These are phyloP conservation scores for Thinopyrum elongatum DNA, from an alignment of 176 grass and related monocot genomes.

Conservation along the genomic window DNA sequence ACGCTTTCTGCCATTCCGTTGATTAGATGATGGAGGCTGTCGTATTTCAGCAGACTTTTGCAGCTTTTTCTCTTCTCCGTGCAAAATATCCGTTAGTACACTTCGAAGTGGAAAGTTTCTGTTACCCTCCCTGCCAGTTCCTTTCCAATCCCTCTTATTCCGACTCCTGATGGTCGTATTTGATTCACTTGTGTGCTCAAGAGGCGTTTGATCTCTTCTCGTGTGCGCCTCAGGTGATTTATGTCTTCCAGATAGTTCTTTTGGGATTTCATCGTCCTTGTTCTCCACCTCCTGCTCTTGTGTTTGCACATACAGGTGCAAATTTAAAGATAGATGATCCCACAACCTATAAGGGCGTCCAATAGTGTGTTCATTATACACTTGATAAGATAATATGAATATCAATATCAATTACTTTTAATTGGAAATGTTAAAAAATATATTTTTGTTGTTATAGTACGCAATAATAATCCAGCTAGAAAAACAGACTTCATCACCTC, in stretches of 20 bases:
- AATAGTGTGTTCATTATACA: constrained; percentile 7
- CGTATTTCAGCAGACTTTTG: constrained; percentile 45
- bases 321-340: constrained; percentile 80
- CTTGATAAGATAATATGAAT: background rate
- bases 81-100: constrained; percentile 74
- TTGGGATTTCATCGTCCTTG: constrained; percentile 31
- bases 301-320: constrained; percentile 54
- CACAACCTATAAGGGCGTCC: constrained; percentile 58
- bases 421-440: background rate
- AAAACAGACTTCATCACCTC: background rate
- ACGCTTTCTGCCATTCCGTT: constrained; percentile 57
- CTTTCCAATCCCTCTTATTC: constrained; percentile 73
- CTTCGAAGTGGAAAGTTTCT: constrained; percentile 80
- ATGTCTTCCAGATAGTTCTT: constrained; percentile 39
- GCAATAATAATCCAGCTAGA: background rate
- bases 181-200: constrained; percentile 44
- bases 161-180: constrained; percentile 39
- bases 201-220: constrained; percentile 36
- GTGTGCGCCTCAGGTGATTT: constrained; percentile 28
- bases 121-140: constrained; percentile 37
- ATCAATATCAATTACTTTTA: background rate
- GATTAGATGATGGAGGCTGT: constrained; percentile 40
- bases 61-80: constrained; percentile 60
- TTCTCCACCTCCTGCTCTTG: constrained; percentile 33
- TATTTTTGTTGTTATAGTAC: background rate